phyloP scores from a whole-genome alignment of 805 yeast genomes.

The Zygosaccharomyces rouxii region DNA sequence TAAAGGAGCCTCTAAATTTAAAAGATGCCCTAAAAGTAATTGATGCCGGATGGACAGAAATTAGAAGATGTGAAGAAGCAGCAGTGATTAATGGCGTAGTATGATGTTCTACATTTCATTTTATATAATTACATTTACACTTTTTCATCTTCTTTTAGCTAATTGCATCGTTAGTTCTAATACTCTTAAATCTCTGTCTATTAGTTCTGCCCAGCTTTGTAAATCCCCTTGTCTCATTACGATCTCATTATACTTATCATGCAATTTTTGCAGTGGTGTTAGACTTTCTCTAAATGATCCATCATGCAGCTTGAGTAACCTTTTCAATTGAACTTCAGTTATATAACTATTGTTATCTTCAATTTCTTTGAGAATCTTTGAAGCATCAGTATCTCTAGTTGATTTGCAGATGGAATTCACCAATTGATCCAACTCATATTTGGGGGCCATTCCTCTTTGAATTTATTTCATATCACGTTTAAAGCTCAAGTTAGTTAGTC shows the following conservation, averaged over 20 bases:
- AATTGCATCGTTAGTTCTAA: conserved; percentile 52
- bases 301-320: conserved; percentile 29
- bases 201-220: conserved; percentile 57
- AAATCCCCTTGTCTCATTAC: conserved; percentile 35
- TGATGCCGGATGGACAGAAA: conserved; percentile 80
- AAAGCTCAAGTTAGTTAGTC: neutral
- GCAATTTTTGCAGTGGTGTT: conserved; percentile 20
- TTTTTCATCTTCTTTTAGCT: conserved; percentile 30
- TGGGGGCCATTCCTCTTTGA: conserved; percentile 6
- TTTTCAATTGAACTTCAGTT: conserved; percentile 25
- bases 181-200: conserved; percentile 70
- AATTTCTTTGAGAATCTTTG: conserved; percentile 25
- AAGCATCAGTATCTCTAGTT: conserved; percentile 15
- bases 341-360: conserved; percentile 29
- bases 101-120: neutral
- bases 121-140: neutral
- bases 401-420: conserved; percentile 16
- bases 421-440: conserved; percentile 13
- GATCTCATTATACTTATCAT: conserved; percentile 18
- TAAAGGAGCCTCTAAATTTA: conserved; percentile 69
- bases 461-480: neutral
- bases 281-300: conserved; percentile 25
- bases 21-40: conserved; percentile 66
- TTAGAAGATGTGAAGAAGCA: conserved; percentile 66
- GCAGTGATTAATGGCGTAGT: conserved; percentile 32